Evolutionary conservation across 2,329 filamentous ascomycete species (phyloP), one percentile per base, ranked within the genome.

Genomic region (Epichloe bromicola): DNA sequence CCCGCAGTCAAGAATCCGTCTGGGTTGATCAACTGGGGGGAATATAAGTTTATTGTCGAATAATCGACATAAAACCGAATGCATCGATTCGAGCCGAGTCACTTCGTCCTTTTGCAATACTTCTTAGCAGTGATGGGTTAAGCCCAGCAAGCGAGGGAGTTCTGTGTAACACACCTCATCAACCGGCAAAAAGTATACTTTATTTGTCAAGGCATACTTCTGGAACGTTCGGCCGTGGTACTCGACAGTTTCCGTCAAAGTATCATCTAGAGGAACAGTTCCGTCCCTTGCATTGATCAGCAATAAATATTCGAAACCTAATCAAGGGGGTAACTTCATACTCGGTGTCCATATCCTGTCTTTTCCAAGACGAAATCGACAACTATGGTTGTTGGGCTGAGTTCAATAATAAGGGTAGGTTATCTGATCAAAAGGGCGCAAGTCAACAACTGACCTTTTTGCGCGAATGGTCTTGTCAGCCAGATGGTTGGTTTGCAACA

Each of bases 11-110:
- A 89, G 71, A 41, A 88, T 74, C 59, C 75, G 76, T 57, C 70
- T 69, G 23, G 78, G 75, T 30, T 72, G 69, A 43, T 63, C 66
- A 46, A 87, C 68, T 5, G 82, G 82, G 82, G n/a, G 85, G 54
- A 88, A 86, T 59, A 88, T 76, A 26, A 86, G 70, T 56, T 80
- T 74, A 53, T 76, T 69, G 56, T 88, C 82, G 61, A 88, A 87
- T 49, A 85, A 69, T 56, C 68, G 74, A 54, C 70, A 74, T 56
- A 88, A 75, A 19, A 86, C 73, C 42, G 70, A 67, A 62, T 88
- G 82, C 65, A 83, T 75, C 51, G 77, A 67, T 51, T 80, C 76
- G 53, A 86, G 73, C 49, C 83, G 76, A 55, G 84, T 75, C 53
- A 76, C 74, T 66, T 89, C 85, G 59, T 82, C 78, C 85, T 88